Evolutionary conservation across 352 stramenopile genomes (phyloP).

Genomic region (Phytophthora idaei): DNA sequence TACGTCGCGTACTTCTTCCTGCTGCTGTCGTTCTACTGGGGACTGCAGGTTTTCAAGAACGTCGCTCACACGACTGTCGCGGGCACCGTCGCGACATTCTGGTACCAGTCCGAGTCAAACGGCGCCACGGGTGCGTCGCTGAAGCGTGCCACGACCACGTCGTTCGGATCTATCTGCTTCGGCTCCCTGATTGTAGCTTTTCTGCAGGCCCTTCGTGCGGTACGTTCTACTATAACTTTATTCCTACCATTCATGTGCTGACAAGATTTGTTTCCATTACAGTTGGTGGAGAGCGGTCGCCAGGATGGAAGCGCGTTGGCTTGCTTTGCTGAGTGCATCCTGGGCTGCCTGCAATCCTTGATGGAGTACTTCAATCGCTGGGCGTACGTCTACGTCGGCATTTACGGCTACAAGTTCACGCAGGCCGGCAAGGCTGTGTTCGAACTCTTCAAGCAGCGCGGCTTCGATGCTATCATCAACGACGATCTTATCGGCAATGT

Average conservation of each 20-base stretch:
- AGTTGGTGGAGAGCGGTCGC: slow-evolving; percentile 73
- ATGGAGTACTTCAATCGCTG: slow-evolving; percentile 94
- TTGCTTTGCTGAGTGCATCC: slow-evolving; percentile 86
- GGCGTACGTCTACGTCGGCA: slow-evolving; percentile 95
- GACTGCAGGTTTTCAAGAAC: slow-evolving; percentile 92
- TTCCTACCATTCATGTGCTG: slow-evolving; percentile 1
- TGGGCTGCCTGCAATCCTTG: slow-evolving; percentile 82
- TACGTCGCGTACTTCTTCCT: slow-evolving; percentile 55
- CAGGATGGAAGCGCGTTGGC: slow-evolving; percentile 72
- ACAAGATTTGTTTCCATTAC: slow-evolving; percentile 8
- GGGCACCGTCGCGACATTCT: slow-evolving; percentile 95
- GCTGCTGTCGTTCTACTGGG: slow-evolving; percentile 95
- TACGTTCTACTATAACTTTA: slow-evolving; percentile 22
- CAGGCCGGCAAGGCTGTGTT: slow-evolving; percentile 93
- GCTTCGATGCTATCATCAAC: slow-evolving; percentile 97
- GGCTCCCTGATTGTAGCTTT: slow-evolving; percentile 94
- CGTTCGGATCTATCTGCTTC: slow-evolving; percentile 96
- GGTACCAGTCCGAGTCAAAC: slow-evolving; percentile 90
- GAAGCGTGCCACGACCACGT: slow-evolving; percentile 87
- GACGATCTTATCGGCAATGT: slow-evolving; percentile 95
- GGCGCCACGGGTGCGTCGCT: slow-evolving; percentile 88
- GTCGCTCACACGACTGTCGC: slow-evolving; percentile 92
- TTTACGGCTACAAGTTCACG: slow-evolving; percentile 95
- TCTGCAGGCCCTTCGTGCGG: slow-evolving; percentile 87
- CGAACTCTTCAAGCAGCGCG: slow-evolving; percentile 91